Conservation (phyloP, 352 stramenopile species). For the Pythium pyrilobum region DNA sequence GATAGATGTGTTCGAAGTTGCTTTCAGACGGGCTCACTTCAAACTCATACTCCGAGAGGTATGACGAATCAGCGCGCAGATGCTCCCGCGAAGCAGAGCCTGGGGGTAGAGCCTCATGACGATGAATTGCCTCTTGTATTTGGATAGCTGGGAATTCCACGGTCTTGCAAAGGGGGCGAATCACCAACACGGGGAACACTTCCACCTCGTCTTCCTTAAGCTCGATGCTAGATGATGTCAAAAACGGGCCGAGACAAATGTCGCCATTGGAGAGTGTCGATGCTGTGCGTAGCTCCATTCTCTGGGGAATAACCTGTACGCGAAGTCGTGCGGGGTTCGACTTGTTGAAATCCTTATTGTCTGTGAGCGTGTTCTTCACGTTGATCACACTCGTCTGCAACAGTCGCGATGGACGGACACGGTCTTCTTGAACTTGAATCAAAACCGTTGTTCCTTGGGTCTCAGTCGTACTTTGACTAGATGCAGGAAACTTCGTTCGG, state of each 20-base stretch:
- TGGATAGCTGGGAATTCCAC: constrained; percentile 17
- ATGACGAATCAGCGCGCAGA: constrained; percentile 26
- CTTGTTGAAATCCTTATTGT: background rate
- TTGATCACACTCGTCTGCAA: constrained; percentile 3
- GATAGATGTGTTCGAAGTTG: constrained; percentile 52
- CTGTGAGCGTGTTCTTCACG: background rate
- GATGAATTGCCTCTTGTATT: background rate
- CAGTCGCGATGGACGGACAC: constrained; percentile 33
- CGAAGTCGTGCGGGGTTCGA: constrained; percentile 7
- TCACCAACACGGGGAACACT: constrained; percentile 55
- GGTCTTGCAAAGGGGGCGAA: constrained; percentile 35
- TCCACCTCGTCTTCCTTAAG: constrained; percentile 56
- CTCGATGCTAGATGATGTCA: constrained; percentile 40
- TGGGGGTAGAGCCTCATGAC: background rate
- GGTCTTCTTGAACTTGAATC: constrained; percentile 28
- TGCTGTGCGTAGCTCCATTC: constrained; percentile 31
- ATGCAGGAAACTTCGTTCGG: background rate
- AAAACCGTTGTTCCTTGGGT: constrained; percentile 20
- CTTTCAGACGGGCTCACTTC: constrained; percentile 45
- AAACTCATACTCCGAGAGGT: constrained; percentile 57
- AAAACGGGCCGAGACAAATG: constrained; percentile 32
- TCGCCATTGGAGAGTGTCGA: constrained; percentile 17
- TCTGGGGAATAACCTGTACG: constrained; percentile 33
- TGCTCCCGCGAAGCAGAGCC: background rate
- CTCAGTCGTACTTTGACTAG: background rate